Evolutionary conservation across 2,329 filamentous ascomycete species (phyloP), one percentile per base, ranked within the genome.

Genomic region (Knoxdaviesia proteae): DNA sequence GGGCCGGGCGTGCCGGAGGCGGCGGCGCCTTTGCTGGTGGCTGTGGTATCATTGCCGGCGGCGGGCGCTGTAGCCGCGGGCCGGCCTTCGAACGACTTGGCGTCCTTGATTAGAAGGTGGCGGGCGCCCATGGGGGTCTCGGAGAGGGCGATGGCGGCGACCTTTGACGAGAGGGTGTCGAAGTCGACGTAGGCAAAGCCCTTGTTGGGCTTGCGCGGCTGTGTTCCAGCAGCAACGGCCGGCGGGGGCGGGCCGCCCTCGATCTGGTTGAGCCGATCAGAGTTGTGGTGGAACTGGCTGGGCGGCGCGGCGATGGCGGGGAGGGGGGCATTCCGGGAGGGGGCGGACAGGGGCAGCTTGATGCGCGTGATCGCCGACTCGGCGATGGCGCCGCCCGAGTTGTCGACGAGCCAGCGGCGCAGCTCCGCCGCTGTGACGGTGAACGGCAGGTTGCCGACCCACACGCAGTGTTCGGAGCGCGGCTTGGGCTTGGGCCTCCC

Each of bases 151-250:
- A 94, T 70, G 39, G 86, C 87, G n/a, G 78, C 74, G 34, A 84
- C 65, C 53, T 86, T 71, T 38, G 77, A 71, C n/a, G 61, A 62
- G 36, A 78, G 70, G 30, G 71, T 79, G 39, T 74, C 65, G 55
- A 98, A 94, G 57, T 98, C 92, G 49, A 98, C 77, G 55, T 98
- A 98, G 43, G 90, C 90, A 56, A 94, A 98, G 10, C 90, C 92
- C 60, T 81, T 88, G 64, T 96, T 98, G 20, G 20, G 20, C 20
- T 20, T 20, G 20, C 20, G 20, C 68, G 59, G 59, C 49, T 63
- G 65, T 49, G 62, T 61, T 8, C 34, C 33, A 20, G 20, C 20
- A 20, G 20, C 20, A 20, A 20, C 20, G n/a, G 48, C 45, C 4
- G 57, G 52, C 20, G 20, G 20, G 20, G 20, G 20, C 20, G 20